Evolutionary conservation across 805 yeast species (phyloP).

Genomic region (Zygoascus bituminiphila): DNA sequence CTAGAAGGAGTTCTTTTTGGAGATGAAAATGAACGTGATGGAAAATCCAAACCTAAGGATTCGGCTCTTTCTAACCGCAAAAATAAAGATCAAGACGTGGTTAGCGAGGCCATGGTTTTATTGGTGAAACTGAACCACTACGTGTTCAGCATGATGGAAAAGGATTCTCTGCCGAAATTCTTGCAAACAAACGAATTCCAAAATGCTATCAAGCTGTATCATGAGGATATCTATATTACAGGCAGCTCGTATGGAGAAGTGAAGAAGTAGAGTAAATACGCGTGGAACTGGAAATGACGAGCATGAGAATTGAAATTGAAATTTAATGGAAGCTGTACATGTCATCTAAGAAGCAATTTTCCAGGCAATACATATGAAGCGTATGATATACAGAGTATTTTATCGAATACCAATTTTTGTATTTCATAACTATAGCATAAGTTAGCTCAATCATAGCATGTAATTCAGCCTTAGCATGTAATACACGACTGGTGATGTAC

Average conservation of each 20-base stretch:
- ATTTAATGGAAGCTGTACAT: no score
- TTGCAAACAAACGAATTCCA: constrained; percentile 30
- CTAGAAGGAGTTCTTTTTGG: neutral
- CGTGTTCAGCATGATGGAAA: constrained; percentile 54
- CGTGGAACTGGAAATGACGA: no score
- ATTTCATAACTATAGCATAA: no score
- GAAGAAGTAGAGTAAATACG: no score
- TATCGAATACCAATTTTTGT: no score
- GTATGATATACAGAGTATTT: no score
- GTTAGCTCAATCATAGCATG: no score
- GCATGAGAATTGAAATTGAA: no score
- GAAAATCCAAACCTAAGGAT: neutral
- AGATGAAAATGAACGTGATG: neutral
- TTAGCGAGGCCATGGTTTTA: neutral
- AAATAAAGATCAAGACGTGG: neutral
- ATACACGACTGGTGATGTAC: no score
- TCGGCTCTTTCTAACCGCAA: neutral
- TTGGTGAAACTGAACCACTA: constrained; percentile 41
- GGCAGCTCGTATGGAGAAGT: neutral
- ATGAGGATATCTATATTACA: neutral
- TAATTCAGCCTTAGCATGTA: no score
- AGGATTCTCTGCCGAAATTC: constrained; percentile 69
- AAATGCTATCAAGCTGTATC: neutral
- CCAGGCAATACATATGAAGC: no score
- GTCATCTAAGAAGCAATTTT: no score